These are phyloP conservation scores for Microdochium bolleyi DNA, from an alignment of 2,329 filamentous ascomycete genomes.

Conservation along the genomic window DNA sequence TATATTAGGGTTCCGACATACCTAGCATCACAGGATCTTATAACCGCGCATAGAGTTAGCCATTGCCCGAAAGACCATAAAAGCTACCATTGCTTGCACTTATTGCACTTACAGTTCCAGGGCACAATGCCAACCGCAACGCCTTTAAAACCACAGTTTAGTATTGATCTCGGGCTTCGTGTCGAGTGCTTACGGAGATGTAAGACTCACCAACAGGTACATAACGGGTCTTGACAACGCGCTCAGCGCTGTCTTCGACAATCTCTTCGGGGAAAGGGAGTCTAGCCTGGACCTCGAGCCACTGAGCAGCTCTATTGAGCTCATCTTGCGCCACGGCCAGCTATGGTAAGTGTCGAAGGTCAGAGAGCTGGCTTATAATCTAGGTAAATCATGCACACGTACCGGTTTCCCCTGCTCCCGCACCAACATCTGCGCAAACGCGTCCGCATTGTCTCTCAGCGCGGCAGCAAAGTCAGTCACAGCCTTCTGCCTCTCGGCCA, in stretches of 20 bases:
- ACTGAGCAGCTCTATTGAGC: constrained; percentile 12
- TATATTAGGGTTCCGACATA: constrained; percentile 39
- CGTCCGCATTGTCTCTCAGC: constrained; percentile 8
- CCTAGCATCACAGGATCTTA: constrained; percentile 50
- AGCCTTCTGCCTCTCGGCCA: constrained; percentile 11
- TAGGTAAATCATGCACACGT: constrained; percentile 1
- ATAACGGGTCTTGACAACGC: constrained; percentile 23
- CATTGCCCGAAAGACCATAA: constrained; percentile 44
- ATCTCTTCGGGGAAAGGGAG: constrained; percentile 27
- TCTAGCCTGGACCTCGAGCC: constrained; percentile 18
- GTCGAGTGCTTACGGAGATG: not conserved
- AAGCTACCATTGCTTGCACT: too few species aligned
- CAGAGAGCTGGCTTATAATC: not conserved
- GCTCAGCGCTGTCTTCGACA: constrained; percentile 27
- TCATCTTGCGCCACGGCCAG: constrained; percentile 10
- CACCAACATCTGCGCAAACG: constrained; percentile 13
- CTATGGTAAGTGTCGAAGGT: not conserved
- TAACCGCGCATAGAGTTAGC: constrained; percentile 46
- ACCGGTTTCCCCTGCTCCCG: constrained; percentile 22
- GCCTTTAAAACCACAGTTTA: constrained; percentile 13
- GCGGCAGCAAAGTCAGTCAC: constrained; percentile 16
- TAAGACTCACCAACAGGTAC: constrained; percentile 21
- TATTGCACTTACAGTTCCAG: constrained; percentile 51
- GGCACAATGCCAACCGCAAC: constrained; percentile 40
- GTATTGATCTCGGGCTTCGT: not conserved